phyloP scores from a whole-genome alignment of 441 rosid genomes.

The Erodium trifolium region DNA sequence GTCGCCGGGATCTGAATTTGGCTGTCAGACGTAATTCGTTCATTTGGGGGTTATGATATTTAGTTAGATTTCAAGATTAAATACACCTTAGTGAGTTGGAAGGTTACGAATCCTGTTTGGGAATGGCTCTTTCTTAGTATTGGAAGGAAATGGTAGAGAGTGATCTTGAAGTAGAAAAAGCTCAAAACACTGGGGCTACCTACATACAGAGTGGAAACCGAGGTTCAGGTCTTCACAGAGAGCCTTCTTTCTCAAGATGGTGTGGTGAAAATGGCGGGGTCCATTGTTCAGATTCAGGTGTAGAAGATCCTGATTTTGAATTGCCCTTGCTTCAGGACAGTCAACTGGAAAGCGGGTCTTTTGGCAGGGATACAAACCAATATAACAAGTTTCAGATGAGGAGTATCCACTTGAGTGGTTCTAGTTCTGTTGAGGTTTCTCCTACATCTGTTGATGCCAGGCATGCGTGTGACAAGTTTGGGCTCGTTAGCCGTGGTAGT shows the following conservation, averaged over 20 bases:
- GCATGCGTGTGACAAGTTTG: constrained; percentile 1
- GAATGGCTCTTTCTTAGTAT: constrained; percentile 19
- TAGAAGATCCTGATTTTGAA: constrained; percentile 31
- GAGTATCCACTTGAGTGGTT: constrained; percentile 41
- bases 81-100: neutral
- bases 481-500: constrained; percentile 2
- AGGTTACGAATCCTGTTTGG: neutral
- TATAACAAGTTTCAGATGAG: constrained; percentile 27
- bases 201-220: constrained; percentile 22
- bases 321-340: constrained; percentile 28
- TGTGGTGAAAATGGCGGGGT: constrained; percentile 25
- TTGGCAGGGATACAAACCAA: constrained; percentile 22
- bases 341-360: constrained; percentile 21
- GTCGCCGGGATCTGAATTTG: neutral
- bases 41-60: neutral
- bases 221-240: constrained; percentile 24
- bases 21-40: neutral
- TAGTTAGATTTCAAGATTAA: neutral
- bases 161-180: constrained; percentile 18
- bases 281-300: constrained; percentile 20
- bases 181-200: constrained; percentile 12
- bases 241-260: constrained; percentile 41
- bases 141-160: constrained; percentile 29
- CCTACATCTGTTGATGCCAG: constrained; percentile 13
- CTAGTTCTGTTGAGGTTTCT: constrained; percentile 22